These are phyloP conservation scores for Schizothecium vesticola DNA, from an alignment of 495 filamentous ascomycete species.

Conservation along the genomic window DNA sequence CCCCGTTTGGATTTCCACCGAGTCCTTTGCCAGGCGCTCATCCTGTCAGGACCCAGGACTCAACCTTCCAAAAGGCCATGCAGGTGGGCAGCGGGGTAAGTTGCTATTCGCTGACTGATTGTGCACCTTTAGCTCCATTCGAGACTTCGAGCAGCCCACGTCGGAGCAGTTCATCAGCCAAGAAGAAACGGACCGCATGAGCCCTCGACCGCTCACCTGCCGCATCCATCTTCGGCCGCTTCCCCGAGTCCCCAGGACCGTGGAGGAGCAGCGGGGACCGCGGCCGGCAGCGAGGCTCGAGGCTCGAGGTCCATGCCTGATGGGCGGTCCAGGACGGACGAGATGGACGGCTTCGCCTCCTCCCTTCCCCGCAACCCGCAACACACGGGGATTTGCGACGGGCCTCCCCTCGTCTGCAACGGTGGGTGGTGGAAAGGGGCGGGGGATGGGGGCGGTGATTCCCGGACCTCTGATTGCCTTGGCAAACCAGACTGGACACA, in stretches of 20 bases:
- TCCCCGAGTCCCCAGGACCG: too few species aligned
- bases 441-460: background rate
- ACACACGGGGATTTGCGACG: background rate
- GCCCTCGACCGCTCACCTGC: background rate
- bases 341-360: background rate
- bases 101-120: background rate
- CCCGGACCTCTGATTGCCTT: background rate
- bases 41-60: background rate
- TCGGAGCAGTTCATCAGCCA: background rate
- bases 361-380: background rate
- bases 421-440: background rate
- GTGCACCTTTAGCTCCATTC: background rate
- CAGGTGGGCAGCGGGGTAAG: background rate
- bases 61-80: background rate
- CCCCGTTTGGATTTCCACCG: background rate
- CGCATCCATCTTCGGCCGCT: background rate
- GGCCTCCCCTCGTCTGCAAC: background rate
- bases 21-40: background rate
- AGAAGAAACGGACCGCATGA: background rate
- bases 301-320: background rate
- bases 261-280: background rate
- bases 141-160: background rate
- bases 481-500: background rate
- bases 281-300: background rate
- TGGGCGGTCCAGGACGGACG: background rate